phyloP scores from a whole-genome alignment of 148 eudicot genomes.

The Mesembryanthemum crystallinum region DNA sequence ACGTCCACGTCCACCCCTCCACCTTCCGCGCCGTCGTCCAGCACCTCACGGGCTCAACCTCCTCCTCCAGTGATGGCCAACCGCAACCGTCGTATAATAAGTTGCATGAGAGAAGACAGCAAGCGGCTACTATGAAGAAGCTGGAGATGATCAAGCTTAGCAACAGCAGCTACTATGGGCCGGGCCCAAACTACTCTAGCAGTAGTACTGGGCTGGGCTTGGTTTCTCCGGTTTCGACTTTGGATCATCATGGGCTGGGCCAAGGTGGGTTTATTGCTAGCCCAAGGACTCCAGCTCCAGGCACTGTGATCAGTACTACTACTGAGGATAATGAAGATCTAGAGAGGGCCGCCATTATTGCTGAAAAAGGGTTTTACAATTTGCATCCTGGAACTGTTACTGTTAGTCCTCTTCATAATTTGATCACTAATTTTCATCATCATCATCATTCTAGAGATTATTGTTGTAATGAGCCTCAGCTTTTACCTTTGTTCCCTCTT shows the following conservation, averaged over 20 bases:
- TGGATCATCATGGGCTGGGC: constrained; percentile 34
- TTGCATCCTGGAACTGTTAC: constrained; percentile 23
- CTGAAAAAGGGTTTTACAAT: constrained; percentile 27
- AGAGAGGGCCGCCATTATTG: constrained; percentile 25
- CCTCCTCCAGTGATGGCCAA: constrained; percentile 1
- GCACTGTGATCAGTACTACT: too few species aligned
- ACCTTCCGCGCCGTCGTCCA: constrained; percentile 33
- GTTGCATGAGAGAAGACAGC: constrained; percentile 35
- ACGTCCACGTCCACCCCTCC: constrained; percentile 34
- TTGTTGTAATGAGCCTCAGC: constrained; percentile 30
- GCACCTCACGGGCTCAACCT: constrained; percentile 28
- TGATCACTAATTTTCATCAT: not conserved
- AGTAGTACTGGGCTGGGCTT: constrained; percentile 12
- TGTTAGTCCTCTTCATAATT: constrained; percentile 9
- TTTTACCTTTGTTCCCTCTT: constrained; percentile 37
- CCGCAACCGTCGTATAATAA: constrained; percentile 2
- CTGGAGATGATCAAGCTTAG: constrained; percentile 32
- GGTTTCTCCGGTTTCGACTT: constrained; percentile 32
- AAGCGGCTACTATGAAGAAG: constrained; percentile 23
- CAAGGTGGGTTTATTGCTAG: constrained; percentile 24
- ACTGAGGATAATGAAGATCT: constrained; percentile 15
- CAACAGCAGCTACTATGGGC: not conserved
- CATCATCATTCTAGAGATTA: not conserved
- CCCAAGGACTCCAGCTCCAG: constrained; percentile 22
- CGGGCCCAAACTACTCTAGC: not conserved